These are phyloP conservation scores for Kalaharituber pfeilii DNA, from an alignment of 2,329 filamentous ascomycete genomes.

Conservation along the genomic window DNA sequence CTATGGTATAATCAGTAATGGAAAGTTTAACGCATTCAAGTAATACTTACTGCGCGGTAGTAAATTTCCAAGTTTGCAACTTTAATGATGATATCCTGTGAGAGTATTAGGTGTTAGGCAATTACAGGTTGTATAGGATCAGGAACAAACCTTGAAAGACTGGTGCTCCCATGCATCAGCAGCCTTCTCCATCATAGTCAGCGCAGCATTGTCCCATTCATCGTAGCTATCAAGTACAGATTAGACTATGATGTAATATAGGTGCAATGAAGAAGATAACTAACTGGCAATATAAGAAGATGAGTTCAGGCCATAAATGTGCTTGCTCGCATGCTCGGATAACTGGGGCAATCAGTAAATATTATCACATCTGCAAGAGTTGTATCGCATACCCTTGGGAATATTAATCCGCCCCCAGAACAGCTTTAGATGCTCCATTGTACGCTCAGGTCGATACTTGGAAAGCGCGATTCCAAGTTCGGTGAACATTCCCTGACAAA, in stretches of 20 bases:
- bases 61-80: constrained; percentile 98
- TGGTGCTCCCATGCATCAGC: constrained; percentile 98
- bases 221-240: constrained; percentile 57
- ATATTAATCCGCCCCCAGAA: constrained; percentile 99
- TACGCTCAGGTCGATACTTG: constrained; percentile 84
- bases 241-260: no score
- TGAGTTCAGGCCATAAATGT: constrained; percentile 89
- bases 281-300: constrained; percentile 83
- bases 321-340: constrained; percentile 86
- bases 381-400: constrained; percentile 44
- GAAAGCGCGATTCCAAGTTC: constrained; percentile 78
- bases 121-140: neutral
- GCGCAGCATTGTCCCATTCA: constrained; percentile 89
- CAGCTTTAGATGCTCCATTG: constrained; percentile 97
- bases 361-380: neutral
- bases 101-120: neutral
- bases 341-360: constrained; percentile 33
- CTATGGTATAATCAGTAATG: neutral
- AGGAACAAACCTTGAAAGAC: constrained; percentile 60
- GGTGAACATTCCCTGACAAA: constrained; percentile 61
- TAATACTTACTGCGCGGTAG: constrained; percentile 94
- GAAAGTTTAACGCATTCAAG: constrained; percentile 6
- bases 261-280: no score
- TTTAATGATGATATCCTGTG: constrained; percentile 81
- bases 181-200: constrained; percentile 94